phyloP scores from a whole-genome alignment of 208 protist species.

The Spongospora subterranea region DNA sequence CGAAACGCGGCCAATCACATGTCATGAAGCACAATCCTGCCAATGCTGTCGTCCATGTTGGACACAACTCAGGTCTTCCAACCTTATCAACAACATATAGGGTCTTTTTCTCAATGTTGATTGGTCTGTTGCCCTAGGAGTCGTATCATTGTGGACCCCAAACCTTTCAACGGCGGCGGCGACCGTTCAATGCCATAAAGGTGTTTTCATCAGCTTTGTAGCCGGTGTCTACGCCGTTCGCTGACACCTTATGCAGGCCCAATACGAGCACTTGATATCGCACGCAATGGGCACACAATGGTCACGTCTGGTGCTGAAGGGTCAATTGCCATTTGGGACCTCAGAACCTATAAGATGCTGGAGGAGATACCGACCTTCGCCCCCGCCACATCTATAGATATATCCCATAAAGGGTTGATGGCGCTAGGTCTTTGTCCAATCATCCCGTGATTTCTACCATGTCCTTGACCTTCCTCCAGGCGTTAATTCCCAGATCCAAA shows the following conservation, averaged over 20 bases:
- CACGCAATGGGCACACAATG: slow-evolving; percentile 83
- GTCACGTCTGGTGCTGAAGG: slow-evolving; percentile 91
- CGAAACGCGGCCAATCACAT: slow-evolving; percentile 72
- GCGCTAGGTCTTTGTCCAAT: slow-evolving; percentile 69
- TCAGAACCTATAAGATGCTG: slow-evolving; percentile 87
- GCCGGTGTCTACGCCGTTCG: background rate
- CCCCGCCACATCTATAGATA: slow-evolving; percentile 70
- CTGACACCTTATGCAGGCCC: background rate
- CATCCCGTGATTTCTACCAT: slow-evolving; percentile 38
- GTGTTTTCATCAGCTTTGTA: background rate
- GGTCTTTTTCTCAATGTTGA: too few species aligned
- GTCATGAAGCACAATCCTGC: slow-evolving; percentile 85
- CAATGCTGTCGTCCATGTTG: slow-evolving; percentile 90
- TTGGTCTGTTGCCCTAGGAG: too few species aligned
- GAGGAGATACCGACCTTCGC: slow-evolving; percentile 70
- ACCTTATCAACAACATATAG: background rate
- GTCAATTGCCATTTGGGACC: slow-evolving; percentile 89
- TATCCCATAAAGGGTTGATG: slow-evolving; percentile 78
- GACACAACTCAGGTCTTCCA: slow-evolving; percentile 81
- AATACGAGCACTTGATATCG: slow-evolving; percentile 77
- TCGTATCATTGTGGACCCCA: slow-evolving; percentile 94
- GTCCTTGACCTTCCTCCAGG: background rate
- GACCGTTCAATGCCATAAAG: slow-evolving; percentile 90
- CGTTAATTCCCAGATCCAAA: slow-evolving; percentile 69
- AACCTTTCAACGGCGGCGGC: slow-evolving; percentile 89